Base-by-base conservation (phyloP, 768 basidiomycete genomes). In the Leccinum uliginosum region DNA sequence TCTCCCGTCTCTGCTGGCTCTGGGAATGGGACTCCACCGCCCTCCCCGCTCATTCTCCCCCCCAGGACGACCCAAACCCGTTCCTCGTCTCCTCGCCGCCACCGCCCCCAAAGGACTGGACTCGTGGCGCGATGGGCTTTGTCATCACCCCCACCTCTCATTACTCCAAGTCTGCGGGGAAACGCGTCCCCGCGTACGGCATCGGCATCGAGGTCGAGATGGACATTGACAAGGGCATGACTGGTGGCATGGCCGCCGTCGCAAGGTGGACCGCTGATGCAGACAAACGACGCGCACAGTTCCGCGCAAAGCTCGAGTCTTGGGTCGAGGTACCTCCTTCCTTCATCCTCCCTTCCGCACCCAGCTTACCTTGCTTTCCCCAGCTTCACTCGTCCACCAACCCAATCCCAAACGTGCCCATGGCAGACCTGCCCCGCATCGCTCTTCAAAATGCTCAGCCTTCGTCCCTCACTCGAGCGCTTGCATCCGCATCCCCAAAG, bases 201-300 rank as follows among this genome's bases (percentile, higher is more conserved):
- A 80, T 93, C 59, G 91, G 91, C 1, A 89, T 93, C 50, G 89
- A 93, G 72, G 89, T 92, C 24, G 89, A 92, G 62, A 86, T 90
- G 76, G 84, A 91, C 64, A 81, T 91, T 54, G 88, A 90, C 71
- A 89, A 88, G 72, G 84, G 81, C 63, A 85, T 89, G 85, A 76
- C 76, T 21, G 83, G 81, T 46, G 89, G 91, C n/a, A 92, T 93
- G 87, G 89, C 89, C 35, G 88, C 91, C 27, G 88, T 93, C 45
- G 91, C 91, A 52, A 82, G 89, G 55, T 93, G 91, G 91, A 91
- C 91, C 3, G 82, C 87, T 27, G 83, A 78, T 45, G 73, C 80
- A 35, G 87, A 89, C 54, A 73, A 72, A 32, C 82, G 91, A 53
- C 81, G 84, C 54, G 72, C 76, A 53, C 74, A 81, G 53, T 79